Evolutionary conservation across 768 basidiomycete genomes (phyloP).

Genomic region (Scleroderma bovista): DNA sequence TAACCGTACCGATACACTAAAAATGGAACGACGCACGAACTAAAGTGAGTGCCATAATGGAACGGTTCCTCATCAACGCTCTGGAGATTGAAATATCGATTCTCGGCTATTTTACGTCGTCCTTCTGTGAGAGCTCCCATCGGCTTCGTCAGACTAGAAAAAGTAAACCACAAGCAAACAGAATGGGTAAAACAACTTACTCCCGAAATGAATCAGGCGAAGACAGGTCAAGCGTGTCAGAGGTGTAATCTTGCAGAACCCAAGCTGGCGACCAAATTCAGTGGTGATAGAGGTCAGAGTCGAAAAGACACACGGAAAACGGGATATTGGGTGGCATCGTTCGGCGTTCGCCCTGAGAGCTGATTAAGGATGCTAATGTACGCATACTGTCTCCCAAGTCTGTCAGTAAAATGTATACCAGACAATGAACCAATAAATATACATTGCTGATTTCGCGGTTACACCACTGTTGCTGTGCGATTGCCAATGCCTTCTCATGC

Average conservation of each 20-base stretch:
- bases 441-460: conserved; percentile 90
- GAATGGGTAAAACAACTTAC: conserved; percentile 36
- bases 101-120: conserved; percentile 68
- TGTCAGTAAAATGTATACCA: neutral
- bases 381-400: conserved; percentile 53
- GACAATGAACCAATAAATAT: conserved; percentile 16
- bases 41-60: conserved; percentile 93
- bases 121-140: conserved; percentile 86
- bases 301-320: conserved; percentile 62
- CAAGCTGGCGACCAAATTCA: conserved; percentile 51
- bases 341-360: conserved; percentile 87
- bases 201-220: conserved; percentile 64
- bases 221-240: conserved; percentile 58
- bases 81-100: conserved; percentile 67
- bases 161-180: neutral
- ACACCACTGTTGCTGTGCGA: conserved; percentile 82
- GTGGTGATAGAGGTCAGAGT: neutral
- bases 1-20: neutral
- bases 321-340: conserved; percentile 93
- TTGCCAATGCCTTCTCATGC: conserved; percentile 45
- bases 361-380: conserved; percentile 89
- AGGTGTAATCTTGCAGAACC: conserved; percentile 83
- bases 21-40: conserved; percentile 39
- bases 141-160: conserved; percentile 67
- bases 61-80: conserved; percentile 86